A percentile compares a stretch with the other conserved stretches of the same genome.
These are phyloP conservation scores for Cetradonia linearis DNA, from an alignment of 495 filamentous ascomycete species.

Conservation along the genomic window DNA sequence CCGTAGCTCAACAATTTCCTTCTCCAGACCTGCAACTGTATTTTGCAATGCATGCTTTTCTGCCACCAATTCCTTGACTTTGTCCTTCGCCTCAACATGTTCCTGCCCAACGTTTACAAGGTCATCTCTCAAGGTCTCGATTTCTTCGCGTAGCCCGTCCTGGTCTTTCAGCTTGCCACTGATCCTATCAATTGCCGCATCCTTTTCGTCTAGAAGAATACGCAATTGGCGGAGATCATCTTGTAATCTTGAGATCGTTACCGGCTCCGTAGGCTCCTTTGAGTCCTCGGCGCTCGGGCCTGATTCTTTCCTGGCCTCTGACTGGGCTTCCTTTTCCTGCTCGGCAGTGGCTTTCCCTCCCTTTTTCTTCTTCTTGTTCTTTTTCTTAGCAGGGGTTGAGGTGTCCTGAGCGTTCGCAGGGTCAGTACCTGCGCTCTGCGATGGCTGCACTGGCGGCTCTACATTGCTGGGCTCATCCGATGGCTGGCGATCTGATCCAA, in stretches of 20 bases:
- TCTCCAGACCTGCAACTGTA: slow-evolving; percentile 55
- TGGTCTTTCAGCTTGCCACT: slow-evolving; percentile 58
- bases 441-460: neutral
- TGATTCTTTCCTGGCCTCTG: slow-evolving; percentile 33
- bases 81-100: slow-evolving; percentile 72
- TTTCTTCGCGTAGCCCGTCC: slow-evolving; percentile 75
- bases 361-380: slow-evolving; percentile 89
- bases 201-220: slow-evolving; percentile 59
- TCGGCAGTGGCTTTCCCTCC: slow-evolving; percentile 40
- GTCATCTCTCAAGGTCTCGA: slow-evolving; percentile 72
- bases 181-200: slow-evolving; percentile 55
- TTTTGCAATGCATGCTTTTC: slow-evolving; percentile 52
- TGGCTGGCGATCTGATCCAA: slow-evolving; percentile 13
- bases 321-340: slow-evolving; percentile 6
- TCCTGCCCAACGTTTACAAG: slow-evolving; percentile 66
- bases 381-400: slow-evolving; percentile 50
- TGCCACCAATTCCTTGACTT: slow-evolving; percentile 54
- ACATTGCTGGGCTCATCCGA: neutral
- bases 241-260: slow-evolving; percentile 37
- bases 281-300: slow-evolving; percentile 20
- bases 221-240: slow-evolving; percentile 45
- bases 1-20: slow-evolving; percentile 49
- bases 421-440: slow-evolving; percentile 1
- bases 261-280: slow-evolving; percentile 1
- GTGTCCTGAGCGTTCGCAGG: slow-evolving; percentile 5